Percentiles rank a stretch among this genome's conserved stretches.
phyloP scores from a whole-genome alignment of 805 yeast species.

The Barnettozyma wickerhamii region DNA sequence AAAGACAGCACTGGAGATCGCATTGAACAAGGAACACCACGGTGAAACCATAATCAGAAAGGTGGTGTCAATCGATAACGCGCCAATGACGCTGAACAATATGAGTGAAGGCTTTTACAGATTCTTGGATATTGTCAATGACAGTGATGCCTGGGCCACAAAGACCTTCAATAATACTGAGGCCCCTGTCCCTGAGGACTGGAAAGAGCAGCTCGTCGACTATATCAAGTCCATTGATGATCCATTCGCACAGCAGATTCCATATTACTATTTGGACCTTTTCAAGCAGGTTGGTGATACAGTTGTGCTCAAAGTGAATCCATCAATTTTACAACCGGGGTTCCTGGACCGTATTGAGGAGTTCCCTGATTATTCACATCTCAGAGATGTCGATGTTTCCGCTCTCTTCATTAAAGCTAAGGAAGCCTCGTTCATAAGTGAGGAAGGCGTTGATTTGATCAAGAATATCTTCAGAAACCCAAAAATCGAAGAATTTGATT shows the following conservation, averaged over 20 bases:
- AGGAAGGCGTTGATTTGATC: constrained; percentile 17
- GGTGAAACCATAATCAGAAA: constrained; percentile 26
- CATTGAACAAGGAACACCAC: constrained; percentile 28
- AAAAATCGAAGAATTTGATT: neutral
- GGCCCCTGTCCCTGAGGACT: neutral
- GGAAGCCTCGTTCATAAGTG: constrained; percentile 36
- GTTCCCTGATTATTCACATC: constrained; percentile 19
- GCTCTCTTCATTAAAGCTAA: constrained; percentile 41
- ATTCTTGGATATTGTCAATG: constrained; percentile 5
- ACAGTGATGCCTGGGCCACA: constrained; percentile 3
- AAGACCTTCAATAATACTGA: neutral
- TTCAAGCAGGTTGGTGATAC: constrained; percentile 11
- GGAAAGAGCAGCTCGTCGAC: neutral
- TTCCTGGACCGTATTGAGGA: constrained; percentile 20
- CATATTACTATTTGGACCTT: constrained; percentile 12
- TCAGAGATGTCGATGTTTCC: constrained; percentile 1
- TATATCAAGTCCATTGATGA: neutral
- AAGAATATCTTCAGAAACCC: neutral
- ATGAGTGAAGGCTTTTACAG: constrained; percentile 26
- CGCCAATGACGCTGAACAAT: constrained; percentile 29
- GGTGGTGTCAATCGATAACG: constrained; percentile 44
- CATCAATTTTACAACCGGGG: constrained; percentile 13
- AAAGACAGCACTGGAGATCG: constrained; percentile 45
- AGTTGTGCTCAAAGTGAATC: constrained; percentile 22
- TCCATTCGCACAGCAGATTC: constrained; percentile 5